phyloP scores from a whole-genome alignment of 441 rosid genomes.

The Adansonia grandidieri region DNA sequence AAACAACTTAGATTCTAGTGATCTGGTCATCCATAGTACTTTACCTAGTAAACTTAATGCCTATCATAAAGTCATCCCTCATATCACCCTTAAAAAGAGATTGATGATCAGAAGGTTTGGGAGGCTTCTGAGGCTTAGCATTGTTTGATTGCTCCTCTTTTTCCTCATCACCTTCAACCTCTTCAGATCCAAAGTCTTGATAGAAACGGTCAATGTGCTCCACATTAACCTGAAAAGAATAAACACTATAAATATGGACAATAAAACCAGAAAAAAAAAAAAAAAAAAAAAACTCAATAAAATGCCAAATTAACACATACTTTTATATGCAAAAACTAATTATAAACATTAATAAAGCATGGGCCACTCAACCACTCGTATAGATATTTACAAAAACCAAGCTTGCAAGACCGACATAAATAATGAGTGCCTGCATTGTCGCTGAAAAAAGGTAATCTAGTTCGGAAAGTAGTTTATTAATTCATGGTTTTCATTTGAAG shows the following conservation, averaged over 20 bases:
- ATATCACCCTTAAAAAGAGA: slow-evolving; percentile 78
- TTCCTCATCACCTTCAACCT: slow-evolving; percentile 49
- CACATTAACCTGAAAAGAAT: slow-evolving; percentile 67
- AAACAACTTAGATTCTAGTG: background rate
- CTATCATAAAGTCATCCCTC: slow-evolving; percentile 81
- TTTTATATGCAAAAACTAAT: background rate
- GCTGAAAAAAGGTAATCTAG: background rate
- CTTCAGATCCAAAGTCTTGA: slow-evolving; percentile 75
- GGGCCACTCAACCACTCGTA: background rate
- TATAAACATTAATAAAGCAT: background rate
- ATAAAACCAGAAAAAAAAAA: background rate
- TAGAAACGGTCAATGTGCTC: slow-evolving; percentile 79
- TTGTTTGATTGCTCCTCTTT: slow-evolving; percentile 33
- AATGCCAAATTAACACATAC: background rate
- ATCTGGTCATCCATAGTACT: background rate
- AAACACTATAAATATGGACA: slow-evolving; percentile 18
- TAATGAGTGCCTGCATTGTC: background rate
- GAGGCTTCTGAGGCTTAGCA: slow-evolving; percentile 48
- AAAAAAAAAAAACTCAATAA: background rate
- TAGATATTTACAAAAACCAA: background rate
- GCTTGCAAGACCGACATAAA: background rate
- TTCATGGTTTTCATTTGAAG: background rate
- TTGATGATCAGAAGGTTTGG: slow-evolving; percentile 81
- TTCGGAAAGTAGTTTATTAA: background rate
- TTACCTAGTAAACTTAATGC: slow-evolving; percentile 93